These are phyloP conservation scores for Wallacemonas collosoma DNA, from an alignment of 208 protist genomes.

Conservation along the genomic window DNA sequence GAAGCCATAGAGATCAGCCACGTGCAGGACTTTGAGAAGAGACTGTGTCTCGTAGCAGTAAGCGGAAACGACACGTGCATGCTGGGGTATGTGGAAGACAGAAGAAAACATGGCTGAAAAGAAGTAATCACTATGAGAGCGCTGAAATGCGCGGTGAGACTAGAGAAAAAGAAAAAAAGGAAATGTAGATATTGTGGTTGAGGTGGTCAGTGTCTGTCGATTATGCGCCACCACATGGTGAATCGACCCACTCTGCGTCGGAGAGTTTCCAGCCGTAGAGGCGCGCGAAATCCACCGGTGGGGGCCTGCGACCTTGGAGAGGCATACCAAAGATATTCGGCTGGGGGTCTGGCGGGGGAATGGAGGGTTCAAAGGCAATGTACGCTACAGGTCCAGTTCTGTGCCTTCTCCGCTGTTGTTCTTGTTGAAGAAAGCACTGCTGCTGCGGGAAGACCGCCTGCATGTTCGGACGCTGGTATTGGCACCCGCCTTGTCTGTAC, in stretches of 20 bases:
- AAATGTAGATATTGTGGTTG: too few species aligned
- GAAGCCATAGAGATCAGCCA: too few species aligned
- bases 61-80: too few species aligned
- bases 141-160: neutral
- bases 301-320: neutral
- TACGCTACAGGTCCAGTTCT: neutral
- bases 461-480: neutral
- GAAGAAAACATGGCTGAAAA: too few species aligned
- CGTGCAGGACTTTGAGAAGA: too few species aligned
- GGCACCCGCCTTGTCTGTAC: neutral
- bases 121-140: neutral
- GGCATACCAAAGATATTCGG: neutral
- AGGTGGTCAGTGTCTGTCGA: neutral
- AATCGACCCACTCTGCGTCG: neutral
- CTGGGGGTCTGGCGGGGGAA: neutral
- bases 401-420: neutral
- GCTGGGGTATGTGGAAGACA: too few species aligned
- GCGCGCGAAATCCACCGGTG: neutral
- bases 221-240: constrained; percentile 1
- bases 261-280: constrained; percentile 1
- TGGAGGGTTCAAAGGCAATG: neutral
- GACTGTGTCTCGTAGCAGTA: too few species aligned
- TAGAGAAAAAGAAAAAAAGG: neutral
- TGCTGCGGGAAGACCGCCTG: neutral
- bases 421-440: neutral